Base-by-base conservation (phyloP, 164 flowering plant genomes). In the Malania oleifera region DNA sequence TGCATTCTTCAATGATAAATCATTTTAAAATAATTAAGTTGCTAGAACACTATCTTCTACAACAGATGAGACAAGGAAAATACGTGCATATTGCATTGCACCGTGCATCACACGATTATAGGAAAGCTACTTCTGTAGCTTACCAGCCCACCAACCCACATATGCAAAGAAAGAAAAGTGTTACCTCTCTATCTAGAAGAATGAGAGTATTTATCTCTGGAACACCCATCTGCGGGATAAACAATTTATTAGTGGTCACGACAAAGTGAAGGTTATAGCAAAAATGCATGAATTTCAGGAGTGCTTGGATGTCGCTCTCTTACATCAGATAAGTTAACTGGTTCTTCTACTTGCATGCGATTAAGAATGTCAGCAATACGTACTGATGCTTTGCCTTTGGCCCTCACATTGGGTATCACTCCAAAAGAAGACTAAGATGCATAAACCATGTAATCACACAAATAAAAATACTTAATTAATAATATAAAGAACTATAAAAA, bases 151-250 rank as follows among this genome's bases (percentile, higher is more conserved):
- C 37, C 43, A 39, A n/a, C n/a, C n/a, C n/a, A n/a, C n/a, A n/a
- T 39, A 14, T 39, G 43, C 17, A 39, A 39, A 39, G 43, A 4
- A 1, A 14, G 43, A 34, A 34, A 39, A 39, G 14, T 17, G 0
- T 60, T 80, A 89, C 98, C 93, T 92, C 98, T 68, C 98, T 80
- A 71, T 93, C 98, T 6, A 93, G 49, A 65, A 93, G 75, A 55
- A 93, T 81, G 41, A 93, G 80, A 3, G 96, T 86, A 71, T 79
- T 82, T 48, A 93, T 89, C 80, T 93, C 96, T 39, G 98, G 91
- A 31, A 74, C 55, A 22, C 70, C 82, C 70, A 80, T 69, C 98
- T 93, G 84, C 54, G 69, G 58, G 47, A 34, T 20, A 67, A 54
- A 59, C 43, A 66, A 63, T 13, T 24, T 29, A 39, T 61, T 54